Evolutionary conservation across 192 early-diverging fungal species (phyloP).

Genomic region (Podila verticillata): DNA sequence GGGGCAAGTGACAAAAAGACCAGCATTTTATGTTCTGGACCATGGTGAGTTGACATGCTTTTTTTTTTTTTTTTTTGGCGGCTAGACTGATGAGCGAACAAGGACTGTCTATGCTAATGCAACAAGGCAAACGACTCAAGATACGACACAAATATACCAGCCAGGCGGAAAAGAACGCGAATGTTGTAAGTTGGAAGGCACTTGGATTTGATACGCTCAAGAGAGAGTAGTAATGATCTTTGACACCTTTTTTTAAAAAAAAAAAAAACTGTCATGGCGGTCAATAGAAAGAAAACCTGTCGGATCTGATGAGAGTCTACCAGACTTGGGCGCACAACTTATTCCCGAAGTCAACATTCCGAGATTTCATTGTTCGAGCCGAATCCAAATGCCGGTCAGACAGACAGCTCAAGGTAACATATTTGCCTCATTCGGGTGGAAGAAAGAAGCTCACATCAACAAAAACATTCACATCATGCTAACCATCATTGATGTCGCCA

Average conservation of each 20-base stretch:
- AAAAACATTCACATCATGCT: neutral
- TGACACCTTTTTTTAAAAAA: neutral
- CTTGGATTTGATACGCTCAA: neutral
- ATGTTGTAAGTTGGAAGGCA: slow-evolving; percentile 18
- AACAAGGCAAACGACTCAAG: slow-evolving; percentile 32
- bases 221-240: neutral
- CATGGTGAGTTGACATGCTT: neutral
- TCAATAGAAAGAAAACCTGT: slow-evolving; percentile 32
- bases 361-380: slow-evolving; percentile 27
- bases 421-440: neutral
- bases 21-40: neutral
- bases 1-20: neutral
- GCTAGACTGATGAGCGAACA: slow-evolving; percentile 19
- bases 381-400: slow-evolving; percentile 35
- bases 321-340: slow-evolving; percentile 48
- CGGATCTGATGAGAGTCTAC: slow-evolving; percentile 37
- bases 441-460: no score
- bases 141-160: slow-evolving; percentile 29
- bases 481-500: neutral
- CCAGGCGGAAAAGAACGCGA: slow-evolving; percentile 29
- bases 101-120: slow-evolving; percentile 23
- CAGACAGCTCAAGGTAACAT: slow-evolving; percentile 35
- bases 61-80: neutral
- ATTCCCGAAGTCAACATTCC: slow-evolving; percentile 38
- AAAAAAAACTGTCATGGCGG: neutral